Evolutionary conservation across 2,329 filamentous ascomycete species (phyloP), one percentile per base, ranked within the genome.

Genomic region (Hypoxylon sp.): DNA sequence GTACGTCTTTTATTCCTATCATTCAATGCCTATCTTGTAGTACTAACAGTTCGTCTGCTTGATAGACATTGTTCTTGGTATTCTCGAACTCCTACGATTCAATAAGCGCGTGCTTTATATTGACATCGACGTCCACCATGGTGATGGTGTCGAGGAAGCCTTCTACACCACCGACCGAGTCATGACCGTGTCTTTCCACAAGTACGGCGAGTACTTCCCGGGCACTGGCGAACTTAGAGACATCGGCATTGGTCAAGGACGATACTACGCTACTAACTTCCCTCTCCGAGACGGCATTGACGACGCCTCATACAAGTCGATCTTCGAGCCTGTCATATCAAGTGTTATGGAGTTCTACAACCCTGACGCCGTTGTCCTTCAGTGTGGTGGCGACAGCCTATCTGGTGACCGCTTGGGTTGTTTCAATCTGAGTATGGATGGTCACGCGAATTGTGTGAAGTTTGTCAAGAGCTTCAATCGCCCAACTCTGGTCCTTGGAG

Each of bases 101-200:
- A 93, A 97, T 78, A 92, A 96, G 76, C 92, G 96, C 62, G 95
- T 99, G n/a, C 88, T 99, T 53, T 99, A 99, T 82, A 93, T 99
- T 79, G 94, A 97, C 76, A 97, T 97, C 69, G 94, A 97, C 77
- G 94, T 97, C 15, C 94, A 97, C 79, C 94, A 97, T 75, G 94
- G 94, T 60, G 94, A 97, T 76, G 94, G 94, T 70, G 94, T 97
- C 17, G 94, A 97, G 77, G 93, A 97, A 79, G 94, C 94, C 2
- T 97, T 97, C 78, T 96, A 95, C 80, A 95, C 93, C 11, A 96
- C 93, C 48, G 93, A 97, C 75, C 91, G 94, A 71, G 94, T 97
- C 72, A 94, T 97, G 87, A 97, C 94, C 0, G 90, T 96, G 17
- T 97, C 93, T 0, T 97, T 96, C 80, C 94, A 99, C 85, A 98